Evolutionary conservation across 2,329 filamentous ascomycete species (phyloP).

Genomic region (Calonectria fujianensis): DNA sequence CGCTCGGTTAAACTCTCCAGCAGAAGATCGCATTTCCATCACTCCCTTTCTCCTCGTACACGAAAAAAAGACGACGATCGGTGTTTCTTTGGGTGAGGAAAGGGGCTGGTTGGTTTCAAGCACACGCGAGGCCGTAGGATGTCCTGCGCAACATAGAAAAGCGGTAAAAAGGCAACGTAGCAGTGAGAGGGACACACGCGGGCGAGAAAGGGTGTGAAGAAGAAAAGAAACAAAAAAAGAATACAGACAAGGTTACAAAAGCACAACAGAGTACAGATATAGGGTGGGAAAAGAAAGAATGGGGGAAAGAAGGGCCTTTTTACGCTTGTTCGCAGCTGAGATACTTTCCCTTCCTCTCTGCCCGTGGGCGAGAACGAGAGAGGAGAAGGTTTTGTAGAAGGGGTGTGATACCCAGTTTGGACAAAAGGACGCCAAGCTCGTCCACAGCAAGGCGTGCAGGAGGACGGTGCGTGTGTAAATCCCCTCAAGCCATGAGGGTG

Average conservation of each 20-base stretch:
- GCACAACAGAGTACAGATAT: neutral
- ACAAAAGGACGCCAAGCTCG: constrained; percentile 12
- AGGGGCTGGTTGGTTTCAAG: constrained; percentile 20
- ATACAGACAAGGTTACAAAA: neutral
- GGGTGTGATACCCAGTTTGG: constrained; percentile 25
- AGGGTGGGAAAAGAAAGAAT: too few relatives aligned
- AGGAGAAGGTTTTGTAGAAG: neutral
- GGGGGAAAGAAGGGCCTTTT: constrained; percentile 18
- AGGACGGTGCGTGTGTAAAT: constrained; percentile 3
- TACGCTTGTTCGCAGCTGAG: constrained; percentile 11
- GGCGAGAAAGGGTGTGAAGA: neutral
- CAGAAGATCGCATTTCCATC: constrained; percentile 37
- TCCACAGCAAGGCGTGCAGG: constrained; percentile 5
- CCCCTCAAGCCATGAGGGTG: constrained; percentile 6
- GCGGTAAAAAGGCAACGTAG: constrained; percentile 13
- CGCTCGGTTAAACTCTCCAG: constrained; percentile 20
- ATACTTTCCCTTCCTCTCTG: neutral
- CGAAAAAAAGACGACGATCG: constrained; percentile 9
- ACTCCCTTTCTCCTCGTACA: constrained; percentile 24
- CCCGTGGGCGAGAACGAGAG: neutral
- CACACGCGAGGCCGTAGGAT: constrained; percentile 44
- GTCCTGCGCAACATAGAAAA: constrained; percentile 33
- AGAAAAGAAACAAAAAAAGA: neutral
- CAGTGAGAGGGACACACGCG: neutral
- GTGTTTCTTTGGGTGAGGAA: constrained; percentile 28